A percentile compares a stretch with the other conserved stretches of the same genome.
Evolutionary conservation across 2,329 filamentous ascomycete genomes (phyloP).

Genomic region (Aureobasidium leucospermi): DNA sequence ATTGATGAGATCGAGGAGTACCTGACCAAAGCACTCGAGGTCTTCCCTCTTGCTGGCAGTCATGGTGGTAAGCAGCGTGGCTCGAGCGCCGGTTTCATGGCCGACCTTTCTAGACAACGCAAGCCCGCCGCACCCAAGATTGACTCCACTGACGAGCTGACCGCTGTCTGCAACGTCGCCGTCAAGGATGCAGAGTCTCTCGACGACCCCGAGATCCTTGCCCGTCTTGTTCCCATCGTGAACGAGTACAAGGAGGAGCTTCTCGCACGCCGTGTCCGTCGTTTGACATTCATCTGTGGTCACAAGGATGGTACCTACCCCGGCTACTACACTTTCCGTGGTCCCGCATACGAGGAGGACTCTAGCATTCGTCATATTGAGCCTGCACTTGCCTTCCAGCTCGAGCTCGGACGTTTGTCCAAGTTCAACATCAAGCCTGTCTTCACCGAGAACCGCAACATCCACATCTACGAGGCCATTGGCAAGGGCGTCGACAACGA

Average conservation of each 20-base stretch:
- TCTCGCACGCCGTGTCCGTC: conserved; percentile 70
- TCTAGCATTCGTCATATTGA: conserved; percentile 95
- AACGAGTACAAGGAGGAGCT: conserved; percentile 79
- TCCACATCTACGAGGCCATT: conserved; percentile 95
- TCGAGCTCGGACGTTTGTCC: conserved; percentile 84
- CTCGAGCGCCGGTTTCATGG: conserved; percentile 38
- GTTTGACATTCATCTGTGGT: conserved; percentile 92
- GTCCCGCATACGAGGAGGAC: conserved; percentile 81
- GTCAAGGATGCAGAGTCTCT: conserved; percentile 79
- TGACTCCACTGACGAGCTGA: conserved; percentile 67
- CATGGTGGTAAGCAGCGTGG: conserved; percentile 40
- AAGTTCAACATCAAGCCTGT: conserved; percentile 98
- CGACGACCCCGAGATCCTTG: conserved; percentile 72
- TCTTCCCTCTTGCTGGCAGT: conserved; percentile 52
- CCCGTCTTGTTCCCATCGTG: conserved; percentile 68
- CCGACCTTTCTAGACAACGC: conserved; percentile 37
- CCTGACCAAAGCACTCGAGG: conserved; percentile 74
- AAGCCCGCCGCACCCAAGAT: conserved; percentile 37
- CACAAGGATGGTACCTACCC: conserved; percentile 91
- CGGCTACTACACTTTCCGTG: conserved; percentile 97
- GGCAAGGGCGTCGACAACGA: conserved; percentile 93
- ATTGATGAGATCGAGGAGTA: conserved; percentile 89
- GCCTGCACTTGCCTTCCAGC: conserved; percentile 94
- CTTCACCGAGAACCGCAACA: conserved; percentile 98
- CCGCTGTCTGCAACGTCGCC: conserved; percentile 86